These are phyloP conservation scores for Phytophthora europaea DNA, from an alignment of 352 stramenopile genomes.

Conservation along the genomic window DNA sequence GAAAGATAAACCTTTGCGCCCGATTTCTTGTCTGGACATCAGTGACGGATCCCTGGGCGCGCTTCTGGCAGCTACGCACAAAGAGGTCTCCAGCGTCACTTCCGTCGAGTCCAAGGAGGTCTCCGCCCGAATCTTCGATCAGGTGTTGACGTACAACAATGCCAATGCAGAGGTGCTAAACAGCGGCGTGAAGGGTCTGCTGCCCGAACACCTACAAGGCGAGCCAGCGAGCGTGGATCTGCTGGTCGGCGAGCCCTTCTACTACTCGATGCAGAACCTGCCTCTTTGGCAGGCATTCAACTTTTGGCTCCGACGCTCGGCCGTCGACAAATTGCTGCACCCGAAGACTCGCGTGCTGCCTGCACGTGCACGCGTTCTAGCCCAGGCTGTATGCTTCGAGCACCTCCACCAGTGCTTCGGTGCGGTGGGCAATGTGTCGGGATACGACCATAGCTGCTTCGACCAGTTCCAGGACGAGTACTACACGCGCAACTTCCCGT, in stretches of 20 bases:
- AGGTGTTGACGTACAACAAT: conserved; percentile 69
- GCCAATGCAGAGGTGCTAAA: conserved; percentile 65
- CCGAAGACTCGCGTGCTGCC: conserved; percentile 60
- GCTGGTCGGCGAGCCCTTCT: conserved; percentile 81
- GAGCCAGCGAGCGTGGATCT: conserved; percentile 60
- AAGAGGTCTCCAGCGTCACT: conserved; percentile 59
- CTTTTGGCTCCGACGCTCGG: conserved; percentile 82
- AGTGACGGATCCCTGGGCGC: conserved; percentile 80
- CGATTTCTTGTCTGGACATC: conserved; percentile 74
- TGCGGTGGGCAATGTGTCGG: conserved; percentile 70
- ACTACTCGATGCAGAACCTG: conserved; percentile 91
- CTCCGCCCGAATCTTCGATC: conserved; percentile 78
- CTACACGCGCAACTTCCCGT: conserved; percentile 81
- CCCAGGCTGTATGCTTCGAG: conserved; percentile 74
- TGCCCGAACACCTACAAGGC: conserved; percentile 65
- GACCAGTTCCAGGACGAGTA: conserved; percentile 80
- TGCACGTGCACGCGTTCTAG: conserved; percentile 55
- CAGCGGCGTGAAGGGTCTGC: conserved; percentile 74
- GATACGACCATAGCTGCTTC: conserved; percentile 80
- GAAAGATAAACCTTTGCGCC: conserved; percentile 14
- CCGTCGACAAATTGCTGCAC: conserved; percentile 51
- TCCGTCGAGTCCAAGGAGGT: conserved; percentile 88
- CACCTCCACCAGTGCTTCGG: conserved; percentile 86
- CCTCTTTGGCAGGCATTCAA: conserved; percentile 86
- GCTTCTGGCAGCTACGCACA: conserved; percentile 62